A percentile compares a stretch with the other conserved stretches of the same genome.
Evolutionary conservation across 306 rosid genomes (phyloP).

Genomic region (Vigna trinervia): DNA sequence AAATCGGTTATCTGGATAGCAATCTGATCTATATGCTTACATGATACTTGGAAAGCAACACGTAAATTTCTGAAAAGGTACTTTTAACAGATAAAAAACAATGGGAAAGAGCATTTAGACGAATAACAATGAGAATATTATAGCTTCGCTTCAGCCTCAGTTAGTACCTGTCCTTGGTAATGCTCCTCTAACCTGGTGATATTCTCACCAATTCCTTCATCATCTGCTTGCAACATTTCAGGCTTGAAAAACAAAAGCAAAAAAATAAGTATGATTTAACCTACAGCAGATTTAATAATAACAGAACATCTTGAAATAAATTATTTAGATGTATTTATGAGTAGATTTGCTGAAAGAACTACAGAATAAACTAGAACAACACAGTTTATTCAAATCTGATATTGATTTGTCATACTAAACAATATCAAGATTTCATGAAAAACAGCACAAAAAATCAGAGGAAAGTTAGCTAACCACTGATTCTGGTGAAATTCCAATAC

Average conservation of each 20-base stretch:
- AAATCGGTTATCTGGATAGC: conserved; percentile 13
- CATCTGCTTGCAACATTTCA: conserved; percentile 57
- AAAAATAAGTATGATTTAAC: conserved; percentile 39
- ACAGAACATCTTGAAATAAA: conserved; percentile 30
- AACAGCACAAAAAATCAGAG: conserved; percentile 12
- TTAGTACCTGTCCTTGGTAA: conserved; percentile 70
- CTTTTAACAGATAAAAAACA: not conserved
- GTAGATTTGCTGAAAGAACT: conserved; percentile 18
- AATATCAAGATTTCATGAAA: conserved; percentile 14
- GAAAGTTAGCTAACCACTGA: conserved; percentile 62
- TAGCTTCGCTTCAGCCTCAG: conserved; percentile 34
- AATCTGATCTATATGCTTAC: conserved; percentile 20
- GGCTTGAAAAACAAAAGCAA: conserved; percentile 61
- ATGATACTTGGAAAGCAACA: conserved; percentile 26
- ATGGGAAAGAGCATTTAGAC: conserved; percentile 20
- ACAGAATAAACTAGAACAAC: conserved; percentile 34
- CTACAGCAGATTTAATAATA: conserved; percentile 14
- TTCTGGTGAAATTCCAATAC: conserved; percentile 81
- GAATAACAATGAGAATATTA: conserved; percentile 24
- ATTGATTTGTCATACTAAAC: conserved; percentile 5
- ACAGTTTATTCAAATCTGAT: conserved; percentile 19
- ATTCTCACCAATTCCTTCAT: conserved; percentile 68
- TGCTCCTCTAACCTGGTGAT: conserved; percentile 67
- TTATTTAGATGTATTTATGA: conserved; percentile 15
- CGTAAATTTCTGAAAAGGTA: conserved; percentile 18